These are phyloP conservation scores for Lenwebbia sp. DNA, from an alignment of 345 rosid genomes.

Conservation along the genomic window DNA sequence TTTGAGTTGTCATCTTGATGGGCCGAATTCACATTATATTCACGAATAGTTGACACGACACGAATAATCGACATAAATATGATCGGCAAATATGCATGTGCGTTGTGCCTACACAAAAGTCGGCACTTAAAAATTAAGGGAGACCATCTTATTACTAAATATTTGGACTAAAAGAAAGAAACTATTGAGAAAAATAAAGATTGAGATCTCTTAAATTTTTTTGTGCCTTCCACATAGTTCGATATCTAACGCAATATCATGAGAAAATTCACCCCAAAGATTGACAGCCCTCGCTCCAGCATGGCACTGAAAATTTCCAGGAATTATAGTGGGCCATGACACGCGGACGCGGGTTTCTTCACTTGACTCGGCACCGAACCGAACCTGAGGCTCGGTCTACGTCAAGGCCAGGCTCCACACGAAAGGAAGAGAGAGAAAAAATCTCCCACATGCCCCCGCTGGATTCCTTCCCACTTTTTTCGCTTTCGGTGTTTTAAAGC, in stretches of 20 bases:
- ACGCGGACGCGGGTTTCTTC: no score
- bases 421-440: not conserved
- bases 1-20: not conserved
- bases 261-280: not conserved
- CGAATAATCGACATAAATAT: not conserved
- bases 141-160: not conserved
- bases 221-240: not conserved
- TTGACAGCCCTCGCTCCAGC: not conserved
- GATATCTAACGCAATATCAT: no score
- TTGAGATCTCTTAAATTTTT: not conserved
- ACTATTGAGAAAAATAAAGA: not conserved
- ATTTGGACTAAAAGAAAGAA: not conserved
- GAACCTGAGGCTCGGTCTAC: not conserved
- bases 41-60: fast-evolving
- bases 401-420: not conserved
- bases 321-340: no score
- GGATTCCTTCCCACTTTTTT: not conserved
- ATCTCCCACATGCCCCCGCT: not conserved
- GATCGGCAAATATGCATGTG: not conserved
- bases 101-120: not conserved
- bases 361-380: not conserved
- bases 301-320: no score
- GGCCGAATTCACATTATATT: not conserved
- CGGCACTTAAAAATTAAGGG: not conserved
- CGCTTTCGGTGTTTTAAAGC: constrained; percentile 1